Conservation (phyloP, 2,329 filamentous ascomycete species). For the Microcyclospora tardicrescens region DNA sequence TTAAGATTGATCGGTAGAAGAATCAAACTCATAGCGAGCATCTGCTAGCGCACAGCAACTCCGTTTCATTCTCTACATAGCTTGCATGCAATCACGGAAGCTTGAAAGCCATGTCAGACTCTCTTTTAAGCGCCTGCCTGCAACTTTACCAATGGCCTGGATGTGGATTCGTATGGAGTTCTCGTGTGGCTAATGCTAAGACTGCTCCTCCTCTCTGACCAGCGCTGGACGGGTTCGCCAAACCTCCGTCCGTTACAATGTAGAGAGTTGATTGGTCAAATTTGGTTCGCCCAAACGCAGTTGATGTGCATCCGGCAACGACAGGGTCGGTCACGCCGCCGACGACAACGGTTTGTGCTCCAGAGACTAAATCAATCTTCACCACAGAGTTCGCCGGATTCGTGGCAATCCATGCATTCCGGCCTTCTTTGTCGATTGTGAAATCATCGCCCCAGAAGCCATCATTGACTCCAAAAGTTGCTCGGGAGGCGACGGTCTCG, state of each 20-base stretch:
- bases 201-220: conserved; percentile 3
- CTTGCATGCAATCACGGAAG: no score
- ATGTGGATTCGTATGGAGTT: background rate
- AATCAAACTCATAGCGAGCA: no score
- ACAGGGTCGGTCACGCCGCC: conserved; percentile 3
- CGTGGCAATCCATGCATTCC: conserved; percentile 7
- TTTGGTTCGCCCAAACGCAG: conserved; percentile 6
- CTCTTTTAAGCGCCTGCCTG: no score
- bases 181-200: conserved; percentile 1
- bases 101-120: no score
- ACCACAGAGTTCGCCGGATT: conserved; percentile 7
- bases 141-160: no score
- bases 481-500: background rate
- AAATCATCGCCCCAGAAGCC: conserved; percentile 7
- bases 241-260: conserved; percentile 8
- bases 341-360: conserved; percentile 3
- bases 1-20: no score
- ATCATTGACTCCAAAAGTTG: background rate
- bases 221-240: conserved; percentile 3
- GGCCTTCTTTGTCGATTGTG: conserved; percentile 5
- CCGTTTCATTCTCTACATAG: no score
- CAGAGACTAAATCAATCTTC: conserved; percentile 4
- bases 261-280: conserved; percentile 5
- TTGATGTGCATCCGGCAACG: conserved; percentile 7
- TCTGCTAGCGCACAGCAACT: no score